Conservation (phyloP, 1,284 basidiomycete genomes). For the Ganoderma sp. region DNA sequence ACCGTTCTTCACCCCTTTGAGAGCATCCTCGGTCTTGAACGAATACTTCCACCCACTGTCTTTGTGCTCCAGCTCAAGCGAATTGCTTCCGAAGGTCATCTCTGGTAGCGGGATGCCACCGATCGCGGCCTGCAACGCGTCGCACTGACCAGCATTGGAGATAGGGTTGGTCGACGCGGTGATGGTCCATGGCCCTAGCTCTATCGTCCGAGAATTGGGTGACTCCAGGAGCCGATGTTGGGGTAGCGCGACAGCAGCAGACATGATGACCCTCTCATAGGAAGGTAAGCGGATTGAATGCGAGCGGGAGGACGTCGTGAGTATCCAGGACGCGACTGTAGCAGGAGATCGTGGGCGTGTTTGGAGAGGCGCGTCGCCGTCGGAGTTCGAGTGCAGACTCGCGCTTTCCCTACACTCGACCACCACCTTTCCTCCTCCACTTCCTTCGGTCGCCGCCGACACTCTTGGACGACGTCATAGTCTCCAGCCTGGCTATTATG, state of each 20-base stretch:
- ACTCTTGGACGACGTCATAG: neutral
- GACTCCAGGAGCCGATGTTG: slow-evolving; percentile 68
- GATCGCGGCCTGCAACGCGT: slow-evolving; percentile 67
- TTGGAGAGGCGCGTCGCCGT: slow-evolving; percentile 31
- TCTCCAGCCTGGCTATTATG: slow-evolving; percentile 38
- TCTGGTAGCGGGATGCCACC: slow-evolving; percentile 86
- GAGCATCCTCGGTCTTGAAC: slow-evolving; percentile 75
- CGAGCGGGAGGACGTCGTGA: slow-evolving; percentile 17
- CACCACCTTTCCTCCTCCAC: neutral
- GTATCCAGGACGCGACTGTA: slow-evolving; percentile 19
- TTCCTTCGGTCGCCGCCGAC: neutral
- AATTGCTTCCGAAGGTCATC: slow-evolving; percentile 95
- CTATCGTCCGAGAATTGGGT: slow-evolving; percentile 68
- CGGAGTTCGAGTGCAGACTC: slow-evolving; percentile 26
- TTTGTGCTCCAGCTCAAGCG: slow-evolving; percentile 67
- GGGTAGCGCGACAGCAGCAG: slow-evolving; percentile 56
- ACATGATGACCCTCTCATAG: slow-evolving; percentile 42
- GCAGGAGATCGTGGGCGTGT: slow-evolving; percentile 20
- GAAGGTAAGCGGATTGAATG: slow-evolving; percentile 22
- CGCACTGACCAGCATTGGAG: slow-evolving; percentile 75
- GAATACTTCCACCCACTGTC: slow-evolving; percentile 68
- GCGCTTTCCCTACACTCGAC: slow-evolving; percentile 10
- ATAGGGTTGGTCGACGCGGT: slow-evolving; percentile 73
- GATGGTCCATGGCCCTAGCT: slow-evolving; percentile 68
- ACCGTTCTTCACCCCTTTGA: slow-evolving; percentile 79